Evolutionary conservation across 2,329 filamentous ascomycete species (phyloP).

Genomic region (Fusarium oxysporum): DNA sequence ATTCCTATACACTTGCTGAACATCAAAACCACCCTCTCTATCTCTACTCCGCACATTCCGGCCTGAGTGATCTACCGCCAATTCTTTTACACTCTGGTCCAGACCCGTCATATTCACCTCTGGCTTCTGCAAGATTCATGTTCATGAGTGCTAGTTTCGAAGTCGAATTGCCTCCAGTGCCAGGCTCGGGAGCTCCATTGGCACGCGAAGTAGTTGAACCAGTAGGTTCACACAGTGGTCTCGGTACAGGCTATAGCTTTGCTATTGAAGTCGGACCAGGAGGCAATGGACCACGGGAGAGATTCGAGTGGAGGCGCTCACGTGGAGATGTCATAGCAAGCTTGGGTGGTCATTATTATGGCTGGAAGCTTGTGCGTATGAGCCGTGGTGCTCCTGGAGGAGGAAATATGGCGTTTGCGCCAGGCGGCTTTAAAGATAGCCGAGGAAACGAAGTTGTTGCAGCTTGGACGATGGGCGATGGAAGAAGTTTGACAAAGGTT

Average conservation of each 20-base stretch:
- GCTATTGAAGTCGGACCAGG: conserved; percentile 32
- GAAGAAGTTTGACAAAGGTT: conserved; percentile 30
- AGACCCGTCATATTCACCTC: conserved; percentile 13
- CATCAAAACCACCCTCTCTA: conserved; percentile 39
- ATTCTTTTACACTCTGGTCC: conserved; percentile 43
- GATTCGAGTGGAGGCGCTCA: conserved; percentile 42
- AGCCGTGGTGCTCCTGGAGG: conserved; percentile 19
- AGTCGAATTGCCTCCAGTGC: conserved; percentile 33
- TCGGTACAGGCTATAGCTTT: conserved; percentile 28
- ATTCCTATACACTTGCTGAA: conserved; percentile 31
- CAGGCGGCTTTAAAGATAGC: conserved; percentile 29
- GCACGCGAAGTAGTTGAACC: conserved; percentile 26
- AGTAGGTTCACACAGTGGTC: conserved; percentile 8
- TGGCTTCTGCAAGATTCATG: conserved; percentile 36
- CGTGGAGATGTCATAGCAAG: conserved; percentile 25
- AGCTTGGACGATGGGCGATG: conserved; percentile 30
- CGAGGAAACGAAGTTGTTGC: conserved; percentile 41
- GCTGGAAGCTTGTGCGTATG: conserved; percentile 42
- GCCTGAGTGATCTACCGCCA: conserved; percentile 21
- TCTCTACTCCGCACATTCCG: conserved; percentile 26
- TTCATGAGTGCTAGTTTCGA: conserved; percentile 30
- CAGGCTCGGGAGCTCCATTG: conserved; percentile 19
- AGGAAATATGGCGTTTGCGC: conserved; percentile 15
- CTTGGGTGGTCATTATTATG: conserved; percentile 27
- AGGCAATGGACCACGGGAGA: conserved; percentile 33